Conservation (phyloP, 352 stramenopile species). For the Globisporangium mamillatum region DNA sequence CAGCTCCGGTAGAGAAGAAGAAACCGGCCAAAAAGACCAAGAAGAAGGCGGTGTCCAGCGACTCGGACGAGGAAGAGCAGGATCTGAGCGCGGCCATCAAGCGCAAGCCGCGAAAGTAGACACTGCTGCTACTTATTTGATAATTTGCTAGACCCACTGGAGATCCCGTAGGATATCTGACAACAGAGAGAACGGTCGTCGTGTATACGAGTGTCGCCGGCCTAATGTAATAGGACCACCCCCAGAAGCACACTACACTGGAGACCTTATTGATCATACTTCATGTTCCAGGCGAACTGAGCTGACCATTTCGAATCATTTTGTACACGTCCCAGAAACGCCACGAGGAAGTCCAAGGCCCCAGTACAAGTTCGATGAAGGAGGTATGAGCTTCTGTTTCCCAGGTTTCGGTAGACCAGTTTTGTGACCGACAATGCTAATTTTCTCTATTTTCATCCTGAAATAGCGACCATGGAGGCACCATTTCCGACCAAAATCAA, state of each 20-base stretch:
- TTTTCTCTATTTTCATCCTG: background rate
- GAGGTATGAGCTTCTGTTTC: background rate
- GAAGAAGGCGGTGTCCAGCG: slow-evolving; percentile 38
- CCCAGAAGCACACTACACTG: background rate
- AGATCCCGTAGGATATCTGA: background rate
- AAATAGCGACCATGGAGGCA: background rate
- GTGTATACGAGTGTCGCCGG: background rate
- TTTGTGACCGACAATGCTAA: background rate
- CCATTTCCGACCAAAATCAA: background rate
- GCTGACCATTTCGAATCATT: background rate
- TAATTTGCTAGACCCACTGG: slow-evolving; percentile 9
- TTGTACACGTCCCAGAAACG: background rate
- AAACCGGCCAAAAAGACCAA: slow-evolving; percentile 38
- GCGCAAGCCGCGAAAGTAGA: slow-evolving; percentile 41
- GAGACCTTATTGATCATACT: too few species aligned
- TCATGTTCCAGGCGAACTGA: too few species aligned
- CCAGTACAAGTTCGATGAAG: background rate
- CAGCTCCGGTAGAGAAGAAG: slow-evolving; percentile 19
- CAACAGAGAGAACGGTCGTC: background rate
- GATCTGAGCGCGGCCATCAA: slow-evolving; percentile 76
- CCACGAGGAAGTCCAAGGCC: background rate
- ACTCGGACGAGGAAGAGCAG: slow-evolving; percentile 49
- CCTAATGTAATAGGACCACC: background rate
- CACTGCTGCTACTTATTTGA: background rate
- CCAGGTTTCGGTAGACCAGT: background rate